Conservation (phyloP, 2,329 filamentous ascomycete species). For the Aaosphaeria pasadenensis region DNA sequence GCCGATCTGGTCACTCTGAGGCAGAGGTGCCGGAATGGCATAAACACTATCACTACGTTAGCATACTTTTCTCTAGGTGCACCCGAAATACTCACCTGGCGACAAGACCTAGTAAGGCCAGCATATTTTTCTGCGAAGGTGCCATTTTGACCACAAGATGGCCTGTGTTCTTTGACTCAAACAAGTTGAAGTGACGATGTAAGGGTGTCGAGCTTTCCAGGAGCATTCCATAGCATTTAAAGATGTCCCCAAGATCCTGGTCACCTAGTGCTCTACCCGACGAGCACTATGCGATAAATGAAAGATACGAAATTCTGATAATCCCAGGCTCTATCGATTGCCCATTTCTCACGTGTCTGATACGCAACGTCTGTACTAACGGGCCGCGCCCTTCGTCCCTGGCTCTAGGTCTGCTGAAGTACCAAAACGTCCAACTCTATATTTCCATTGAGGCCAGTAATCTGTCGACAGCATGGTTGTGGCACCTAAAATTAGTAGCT, state of each 20-base stretch:
- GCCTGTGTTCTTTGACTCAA: neutral
- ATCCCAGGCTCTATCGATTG: conserved; percentile 11
- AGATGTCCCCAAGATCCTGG: neutral
- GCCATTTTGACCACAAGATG: conserved; percentile 14
- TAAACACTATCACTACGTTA: conserved; percentile 1
- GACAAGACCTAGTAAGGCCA: conserved; percentile 24
- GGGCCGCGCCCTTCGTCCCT: conserved; percentile 10
- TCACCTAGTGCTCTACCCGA: conserved; percentile 12
- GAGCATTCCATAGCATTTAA: too few species aligned
- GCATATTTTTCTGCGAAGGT: conserved; percentile 18
- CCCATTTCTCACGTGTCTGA: conserved; percentile 16
- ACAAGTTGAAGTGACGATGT: neutral
- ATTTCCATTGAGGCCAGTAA: neutral
- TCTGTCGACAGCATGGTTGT: conserved; percentile 18
- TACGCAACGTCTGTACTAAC: conserved; percentile 13
- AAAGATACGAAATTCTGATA: conserved; percentile 26
- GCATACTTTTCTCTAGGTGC: neutral
- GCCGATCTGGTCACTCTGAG: conserved; percentile 1
- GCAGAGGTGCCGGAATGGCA: conserved; percentile 1
- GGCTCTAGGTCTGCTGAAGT: conserved; percentile 20
- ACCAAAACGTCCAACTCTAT: too few species aligned
- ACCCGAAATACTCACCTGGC: conserved; percentile 14
- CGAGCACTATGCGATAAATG: conserved; percentile 27
- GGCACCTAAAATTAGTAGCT: conserved; percentile 17
- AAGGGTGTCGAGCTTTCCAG: neutral